Evolutionary conservation across 2,329 filamentous ascomycete genomes (phyloP).

Genomic region (Colletotrichum sp.): DNA sequence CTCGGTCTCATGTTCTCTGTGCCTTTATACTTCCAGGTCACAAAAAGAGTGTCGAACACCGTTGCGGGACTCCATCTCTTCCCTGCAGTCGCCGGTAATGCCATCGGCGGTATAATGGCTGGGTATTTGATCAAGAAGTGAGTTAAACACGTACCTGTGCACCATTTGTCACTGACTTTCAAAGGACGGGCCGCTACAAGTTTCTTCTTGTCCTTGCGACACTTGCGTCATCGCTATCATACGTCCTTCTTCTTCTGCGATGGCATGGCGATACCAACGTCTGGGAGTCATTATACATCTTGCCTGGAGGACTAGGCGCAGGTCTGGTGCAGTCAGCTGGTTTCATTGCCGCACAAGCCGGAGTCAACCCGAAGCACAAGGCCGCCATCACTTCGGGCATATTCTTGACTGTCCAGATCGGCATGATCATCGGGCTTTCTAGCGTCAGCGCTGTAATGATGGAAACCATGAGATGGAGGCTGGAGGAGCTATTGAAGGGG

Average conservation of each 20-base stretch:
- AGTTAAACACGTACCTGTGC: background rate
- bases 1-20: conserved; percentile 61
- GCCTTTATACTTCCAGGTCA: conserved; percentile 74
- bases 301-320: conserved; percentile 53
- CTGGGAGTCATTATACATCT: conserved; percentile 63
- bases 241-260: conserved; percentile 55
- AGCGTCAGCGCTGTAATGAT: conserved; percentile 40
- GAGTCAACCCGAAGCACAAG: conserved; percentile 39
- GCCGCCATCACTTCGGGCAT: conserved; percentile 46
- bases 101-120: conserved; percentile 64
- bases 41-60: conserved; percentile 60
- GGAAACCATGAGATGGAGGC: conserved; percentile 22
- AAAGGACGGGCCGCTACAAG: conserved; percentile 65
- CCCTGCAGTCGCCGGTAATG: conserved; percentile 72
- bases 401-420: conserved; percentile 41
- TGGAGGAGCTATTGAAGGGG: conserved; percentile 12
- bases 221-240: conserved; percentile 52
- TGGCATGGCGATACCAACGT: conserved; percentile 66
- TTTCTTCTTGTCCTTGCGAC: conserved; percentile 55
- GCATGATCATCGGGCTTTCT: conserved; percentile 43
- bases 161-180: background rate
- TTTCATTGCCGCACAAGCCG: conserved; percentile 47
- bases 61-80: conserved; percentile 66
- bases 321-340: conserved; percentile 45
- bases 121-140: conserved; percentile 60